Base-by-base conservation (phyloP, 2,329 filamentous ascomycete species). In the Trichophaea hybrida region DNA sequence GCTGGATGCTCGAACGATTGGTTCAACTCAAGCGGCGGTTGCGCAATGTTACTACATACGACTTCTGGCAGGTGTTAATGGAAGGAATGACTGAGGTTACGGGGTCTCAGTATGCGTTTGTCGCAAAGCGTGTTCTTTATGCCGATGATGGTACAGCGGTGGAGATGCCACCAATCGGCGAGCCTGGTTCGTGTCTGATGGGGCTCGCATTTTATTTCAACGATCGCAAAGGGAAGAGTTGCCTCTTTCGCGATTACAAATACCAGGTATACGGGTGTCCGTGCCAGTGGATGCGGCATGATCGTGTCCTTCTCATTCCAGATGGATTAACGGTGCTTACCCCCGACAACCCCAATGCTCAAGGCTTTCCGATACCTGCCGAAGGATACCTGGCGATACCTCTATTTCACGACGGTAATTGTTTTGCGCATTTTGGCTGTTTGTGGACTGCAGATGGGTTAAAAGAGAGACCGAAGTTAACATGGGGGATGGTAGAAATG, bases 351-450 rank as follows among this genome's bases (percentile, higher is more conserved):
- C 80, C 80, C 4, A 83, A 84, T 66, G 56, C 59, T 6, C 58
- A 46, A 6, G 70, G 74, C 54, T 71, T 85, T 10, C 78, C 81
- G 0, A 78, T 82, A 33, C 74, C 78, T 1, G 80, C 78, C 35
- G 83, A 86, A 66, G 81, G 82, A 2, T 86, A 84, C 68, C 74
- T 87, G 38, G 81, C 80, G 6, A 74, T 86, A 12, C 84, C 84
- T 0, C 72, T 87, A 1, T 85, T 82, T 64, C 76, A 78, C 3
- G 77, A 80, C 46, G 80, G 78, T 35, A 84, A 82, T 69, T 85
- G 80, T 68, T 79, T 84, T 66, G 83, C 80, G 24, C 81, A 86
- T 70, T 82, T 87, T 68, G 84, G 83, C n/a, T 74, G 84, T 69
- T 82, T 86, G 75, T 87, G 84, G 83, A 81, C 81, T 5, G 72